phyloP scores from a whole-genome alignment of 805 yeast species.

The Phaffomyces antillensis region DNA sequence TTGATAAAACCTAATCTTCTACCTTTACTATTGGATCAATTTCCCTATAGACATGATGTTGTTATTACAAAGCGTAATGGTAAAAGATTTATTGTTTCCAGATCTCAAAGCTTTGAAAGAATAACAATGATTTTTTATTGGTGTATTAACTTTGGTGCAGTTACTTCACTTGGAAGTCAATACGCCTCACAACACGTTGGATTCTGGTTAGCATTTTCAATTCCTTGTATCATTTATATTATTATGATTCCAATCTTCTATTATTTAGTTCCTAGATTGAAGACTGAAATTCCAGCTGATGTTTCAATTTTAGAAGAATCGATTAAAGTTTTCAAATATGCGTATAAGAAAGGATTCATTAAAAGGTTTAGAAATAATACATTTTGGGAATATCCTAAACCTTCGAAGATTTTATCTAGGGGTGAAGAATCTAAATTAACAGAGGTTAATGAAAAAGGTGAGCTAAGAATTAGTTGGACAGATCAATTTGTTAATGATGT shows the following conservation, averaged over 20 bases:
- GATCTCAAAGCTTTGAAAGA: conserved; percentile 60
- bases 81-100: conserved; percentile 60
- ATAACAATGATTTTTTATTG: conserved; percentile 70
- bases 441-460: conserved; percentile 15
- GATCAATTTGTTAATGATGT: conserved; percentile 71
- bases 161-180: conserved; percentile 69
- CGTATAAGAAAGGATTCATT: conserved; percentile 36
- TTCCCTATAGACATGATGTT: conserved; percentile 49
- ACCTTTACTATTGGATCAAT: conserved; percentile 68
- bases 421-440: conserved; percentile 21
- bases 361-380: conserved; percentile 31
- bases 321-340: conserved; percentile 32
- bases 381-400: conserved; percentile 53
- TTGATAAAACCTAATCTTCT: conserved; percentile 67
- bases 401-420: conserved; percentile 41
- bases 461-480: conserved; percentile 37
- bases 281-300: conserved; percentile 20
- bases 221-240: conserved; percentile 55
- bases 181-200: conserved; percentile 58
- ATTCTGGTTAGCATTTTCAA: conserved; percentile 65
- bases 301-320: conserved; percentile 37
- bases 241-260: conserved; percentile 41
- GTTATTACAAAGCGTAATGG: conserved; percentile 53
- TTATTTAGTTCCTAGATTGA: conserved; percentile 21
- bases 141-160: conserved; percentile 66